Base-by-base conservation (phyloP, 108 stramenopile species). In the Mediolabrus comicus region DNA sequence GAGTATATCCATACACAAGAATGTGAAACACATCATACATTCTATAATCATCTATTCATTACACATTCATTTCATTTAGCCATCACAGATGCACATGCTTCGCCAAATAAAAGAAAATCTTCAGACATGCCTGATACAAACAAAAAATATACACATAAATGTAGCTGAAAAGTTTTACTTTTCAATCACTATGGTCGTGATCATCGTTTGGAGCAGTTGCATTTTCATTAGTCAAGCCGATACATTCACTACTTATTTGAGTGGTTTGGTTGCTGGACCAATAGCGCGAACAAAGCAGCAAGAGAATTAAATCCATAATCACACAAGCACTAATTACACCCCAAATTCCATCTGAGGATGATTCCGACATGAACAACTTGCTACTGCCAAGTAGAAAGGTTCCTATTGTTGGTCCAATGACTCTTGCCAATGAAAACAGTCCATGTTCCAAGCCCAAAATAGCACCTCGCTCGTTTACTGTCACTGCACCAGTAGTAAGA, bases 391-490 rank as follows among this genome's bases (percentile, higher is more conserved):
- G 59, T 24, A 93, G 43, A 13, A 38, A 12, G 0, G 88, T 86
- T 4, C 84, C 89, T 29, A 86, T 51, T 3, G 74, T 75, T 11
- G 92, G 92, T 1, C 83, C 87, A 3, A 73, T 84, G 38, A 94
- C 77, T 30, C 92, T 66, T 16, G 89, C 92, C 57, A 87, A 62
- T 27, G 85, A 75, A 59, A 94, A 94, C 53, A 94, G 59, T 41
- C 87, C 83, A 68, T 94, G 92, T 65, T 94, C 90, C 59, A 94
- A 72, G 19, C 90, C 92, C 10, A 93, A 70, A 13, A 93, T 56
- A 22, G 87, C 70, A n/a, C 92, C 92, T 30, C 83, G 82, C 58
- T 86, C 83, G 4, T 77, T 61, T 27, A 74, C 55, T 0, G 62
- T 53, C 0, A 91, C 92, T 1, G 68, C 63, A 16, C 87, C 87